Evolutionary conservation across 495 filamentous ascomycete species (phyloP), one percentile per base, ranked within the genome.

Genomic region (Lasiosphaeriaceae sp.): DNA sequence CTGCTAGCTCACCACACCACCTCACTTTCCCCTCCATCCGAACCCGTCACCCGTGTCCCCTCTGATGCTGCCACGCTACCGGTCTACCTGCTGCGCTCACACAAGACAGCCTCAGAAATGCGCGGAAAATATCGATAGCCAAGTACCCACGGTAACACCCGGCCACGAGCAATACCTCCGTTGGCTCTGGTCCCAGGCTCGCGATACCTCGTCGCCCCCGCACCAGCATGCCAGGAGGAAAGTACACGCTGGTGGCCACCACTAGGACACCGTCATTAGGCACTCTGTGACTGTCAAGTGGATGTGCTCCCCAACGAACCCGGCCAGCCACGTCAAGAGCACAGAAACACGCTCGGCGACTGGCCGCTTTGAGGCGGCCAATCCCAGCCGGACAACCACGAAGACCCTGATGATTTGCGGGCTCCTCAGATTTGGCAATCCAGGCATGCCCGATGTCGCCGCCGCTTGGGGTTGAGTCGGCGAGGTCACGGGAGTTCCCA

Each of bases 71-170:
- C 17, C 19, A 21, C 58, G 65, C 57, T 69, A 69, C 64, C 17
- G 17, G 39, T 53, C 55, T 63, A 67, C 66, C 3, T 55, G 17
- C 19, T 24, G 21, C 29, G 14, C 54, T 16, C 31, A 34, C 49
- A 35, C 37, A 46, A 14, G 45, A 24, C 9, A 17, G 24, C 53
- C 16, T 17, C 39, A 43, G 14, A 16, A 35, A 23, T 50, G 53
- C 59, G 47, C 50, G 48, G 29, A 19, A 50, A 39, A 8, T 22
- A 16, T 34, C 11, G 11, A 14, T 20, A 47, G 20, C 29, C 47
- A 66, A 48, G 68, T 69, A 64, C 59, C 60, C n/a, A 11, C 49
- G 47, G 64, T 71, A 69, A 62, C 68, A 61, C 66, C 34, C 48
- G 58, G 37, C 37, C 17, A 41, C 56, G 17, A 53, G 39, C 50